Evolutionary conservation across 2,329 filamentous ascomycete genomes (phyloP).

Genomic region (Ophiostoma ulmi): DNA sequence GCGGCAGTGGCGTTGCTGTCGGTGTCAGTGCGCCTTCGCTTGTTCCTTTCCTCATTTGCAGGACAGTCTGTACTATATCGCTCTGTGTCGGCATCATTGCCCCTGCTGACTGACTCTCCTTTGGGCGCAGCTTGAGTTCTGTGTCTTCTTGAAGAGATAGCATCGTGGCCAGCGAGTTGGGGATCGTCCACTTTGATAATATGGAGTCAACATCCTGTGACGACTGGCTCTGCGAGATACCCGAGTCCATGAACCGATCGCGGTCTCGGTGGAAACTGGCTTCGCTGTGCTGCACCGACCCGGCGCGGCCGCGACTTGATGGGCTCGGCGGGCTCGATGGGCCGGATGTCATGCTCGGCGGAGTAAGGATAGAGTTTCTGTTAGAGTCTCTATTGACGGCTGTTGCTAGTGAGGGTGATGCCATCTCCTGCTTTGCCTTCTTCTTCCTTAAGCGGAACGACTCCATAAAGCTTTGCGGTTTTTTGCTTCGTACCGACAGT

Average conservation of each 20-base stretch:
- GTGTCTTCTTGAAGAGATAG: slow-evolving; percentile 25
- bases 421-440: slow-evolving; percentile 11
- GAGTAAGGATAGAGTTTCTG: slow-evolving; percentile 6
- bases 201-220: slow-evolving; percentile 38
- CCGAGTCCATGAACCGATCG: slow-evolving; percentile 16
- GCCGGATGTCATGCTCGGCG: slow-evolving; percentile 15
- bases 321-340: neutral
- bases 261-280: neutral
- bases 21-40: neutral
- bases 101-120: slow-evolving; percentile 6
- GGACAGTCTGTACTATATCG: slow-evolving; percentile 17
- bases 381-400: neutral
- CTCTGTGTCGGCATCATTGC: neutral
- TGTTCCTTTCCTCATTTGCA: neutral
- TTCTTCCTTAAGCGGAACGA: slow-evolving; percentile 31
- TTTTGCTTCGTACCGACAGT: slow-evolving; percentile 38
- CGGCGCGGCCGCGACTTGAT: neutral
- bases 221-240: slow-evolving; percentile 24
- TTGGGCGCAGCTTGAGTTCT: neutral
- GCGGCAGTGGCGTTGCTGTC: slow-evolving; percentile 7
- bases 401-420: neutral
- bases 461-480: slow-evolving; percentile 43
- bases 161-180: slow-evolving; percentile 25
- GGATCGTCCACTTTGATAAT: slow-evolving; percentile 41
- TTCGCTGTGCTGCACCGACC: neutral